Evolutionary conservation across 768 basidiomycete species (phyloP), one percentile per base, ranked within the genome.

Genomic region (Boletus reticulatus): DNA sequence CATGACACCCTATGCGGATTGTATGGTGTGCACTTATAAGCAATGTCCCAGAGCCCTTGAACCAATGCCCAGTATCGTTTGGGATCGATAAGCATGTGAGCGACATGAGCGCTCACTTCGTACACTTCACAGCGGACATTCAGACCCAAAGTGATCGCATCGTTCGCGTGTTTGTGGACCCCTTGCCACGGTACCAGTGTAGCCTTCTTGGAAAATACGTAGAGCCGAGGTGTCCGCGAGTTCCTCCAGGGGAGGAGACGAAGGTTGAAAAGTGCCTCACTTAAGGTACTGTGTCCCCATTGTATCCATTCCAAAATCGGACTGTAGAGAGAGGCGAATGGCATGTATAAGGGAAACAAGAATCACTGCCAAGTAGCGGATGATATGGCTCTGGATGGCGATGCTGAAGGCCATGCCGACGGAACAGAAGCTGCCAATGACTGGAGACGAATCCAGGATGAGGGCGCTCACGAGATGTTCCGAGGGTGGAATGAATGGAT

Each of bases 201-300:
- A 37, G 76, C 75, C 12, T 56, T 63, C 45, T 59, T 61, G 11
- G 73, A 76, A 56, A 67, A 76, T 19, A 76, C 37, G 42, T 76
- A 76, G 32, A 76, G 38, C 12, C 76, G 60, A 0, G 72, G 75
- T 13, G 75, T 75, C 12, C 50, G 47, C 29, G 29, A 10, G 16
- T 52, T 56, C 61, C 61, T 69, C 73, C 74, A 73, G 1, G 72
- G 72, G 6, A 75, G 53, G 27, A 75, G 38, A 9, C 20, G 48
- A 3, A 70, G 67, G 7, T 62, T 52, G 19, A 65, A 55, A 22
- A 69, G 61, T 6, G 31, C 20, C 31, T 48, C 60, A 22, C 22
- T 22, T 22, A 44, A 56, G 14, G 46, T 49, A 58, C 37, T 20
- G 55, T 22, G 46, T 47, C 12, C 27, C 7, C 41, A 47, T n/a